Evolutionary conservation across 1,139 yeast genomes (phyloP).

Genomic region (Candida tropicalis): DNA sequence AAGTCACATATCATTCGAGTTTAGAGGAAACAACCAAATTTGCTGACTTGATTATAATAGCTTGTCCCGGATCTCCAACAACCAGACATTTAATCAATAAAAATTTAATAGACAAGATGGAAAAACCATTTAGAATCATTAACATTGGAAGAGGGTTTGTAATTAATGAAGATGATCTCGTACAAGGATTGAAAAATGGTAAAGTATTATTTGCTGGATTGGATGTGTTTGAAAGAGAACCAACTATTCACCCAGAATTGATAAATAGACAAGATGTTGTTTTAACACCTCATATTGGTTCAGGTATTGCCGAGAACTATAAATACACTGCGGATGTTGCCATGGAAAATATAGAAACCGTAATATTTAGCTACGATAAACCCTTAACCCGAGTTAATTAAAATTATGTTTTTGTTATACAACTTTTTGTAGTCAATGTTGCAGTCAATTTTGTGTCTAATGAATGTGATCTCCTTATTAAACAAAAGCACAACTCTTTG

Average conservation of each 20-base stretch:
- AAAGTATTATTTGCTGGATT: conserved; percentile 74
- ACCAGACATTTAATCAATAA: conserved; percentile 60
- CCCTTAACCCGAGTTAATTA: conserved; percentile 42
- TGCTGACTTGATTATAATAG: conserved; percentile 64
- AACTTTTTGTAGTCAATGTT: background rate
- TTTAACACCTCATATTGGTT: conserved; percentile 76
- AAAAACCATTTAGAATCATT: conserved; percentile 60
- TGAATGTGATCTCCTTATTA: too few relatives aligned
- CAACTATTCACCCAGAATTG: conserved; percentile 54
- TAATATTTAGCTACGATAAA: conserved; percentile 32
- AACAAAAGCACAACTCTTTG: too few relatives aligned
- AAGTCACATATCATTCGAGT: conserved; percentile 44
- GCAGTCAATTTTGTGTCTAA: background rate
- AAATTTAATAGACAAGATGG: conserved; percentile 48
- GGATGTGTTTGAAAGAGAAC: conserved; percentile 80
- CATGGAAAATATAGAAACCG: conserved; percentile 48
- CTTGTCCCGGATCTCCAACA: conserved; percentile 66
- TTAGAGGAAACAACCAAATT: conserved; percentile 35
- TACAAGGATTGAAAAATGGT: conserved; percentile 67
- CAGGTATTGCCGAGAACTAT: conserved; percentile 59
- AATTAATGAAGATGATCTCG: conserved; percentile 71
- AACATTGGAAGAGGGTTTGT: conserved; percentile 80
- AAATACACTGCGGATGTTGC: conserved; percentile 50
- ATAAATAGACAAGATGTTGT: conserved; percentile 67
- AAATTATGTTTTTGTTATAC: background rate